Percentiles rank a stretch among this genome's conserved stretches.
Conservation (phyloP, 2,329 filamentous ascomycete species). For the Dactylonectria estremocensis region DNA sequence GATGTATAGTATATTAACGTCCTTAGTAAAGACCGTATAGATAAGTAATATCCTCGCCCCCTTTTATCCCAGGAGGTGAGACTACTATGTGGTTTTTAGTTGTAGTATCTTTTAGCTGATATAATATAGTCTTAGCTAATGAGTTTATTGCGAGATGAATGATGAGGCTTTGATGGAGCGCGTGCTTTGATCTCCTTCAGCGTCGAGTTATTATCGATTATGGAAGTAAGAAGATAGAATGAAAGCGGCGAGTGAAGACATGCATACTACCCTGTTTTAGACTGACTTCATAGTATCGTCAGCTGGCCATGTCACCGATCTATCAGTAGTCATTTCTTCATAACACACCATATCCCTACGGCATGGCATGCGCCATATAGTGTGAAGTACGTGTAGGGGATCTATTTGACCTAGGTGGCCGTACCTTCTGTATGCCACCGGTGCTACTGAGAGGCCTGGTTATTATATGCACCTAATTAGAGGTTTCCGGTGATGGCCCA, state of each 20-base stretch:
- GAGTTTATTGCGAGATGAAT: no score
- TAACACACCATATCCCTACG: background rate
- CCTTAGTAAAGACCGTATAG: no score
- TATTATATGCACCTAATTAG: background rate
- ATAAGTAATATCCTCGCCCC: no score
- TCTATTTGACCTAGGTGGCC: background rate
- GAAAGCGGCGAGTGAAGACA: background rate
- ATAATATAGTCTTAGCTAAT: no score
- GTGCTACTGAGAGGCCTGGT: background rate
- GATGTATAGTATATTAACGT: no score
- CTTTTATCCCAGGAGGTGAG: no score
- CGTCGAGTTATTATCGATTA: background rate
- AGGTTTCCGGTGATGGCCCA: background rate
- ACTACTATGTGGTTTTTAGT: no score
- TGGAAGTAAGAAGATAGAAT: background rate
- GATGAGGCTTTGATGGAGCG: no score
- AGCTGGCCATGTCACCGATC: background rate
- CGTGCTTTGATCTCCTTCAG: background rate
- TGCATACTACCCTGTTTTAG: background rate
- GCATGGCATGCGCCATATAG: background rate
- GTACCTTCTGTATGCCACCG: background rate
- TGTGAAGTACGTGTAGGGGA: background rate
- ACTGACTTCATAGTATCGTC: background rate
- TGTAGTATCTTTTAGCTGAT: no score
- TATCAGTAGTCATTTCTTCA: background rate